phyloP scores from a whole-genome alignment of 306 rosid species.

The Prunus salicina region DNA sequence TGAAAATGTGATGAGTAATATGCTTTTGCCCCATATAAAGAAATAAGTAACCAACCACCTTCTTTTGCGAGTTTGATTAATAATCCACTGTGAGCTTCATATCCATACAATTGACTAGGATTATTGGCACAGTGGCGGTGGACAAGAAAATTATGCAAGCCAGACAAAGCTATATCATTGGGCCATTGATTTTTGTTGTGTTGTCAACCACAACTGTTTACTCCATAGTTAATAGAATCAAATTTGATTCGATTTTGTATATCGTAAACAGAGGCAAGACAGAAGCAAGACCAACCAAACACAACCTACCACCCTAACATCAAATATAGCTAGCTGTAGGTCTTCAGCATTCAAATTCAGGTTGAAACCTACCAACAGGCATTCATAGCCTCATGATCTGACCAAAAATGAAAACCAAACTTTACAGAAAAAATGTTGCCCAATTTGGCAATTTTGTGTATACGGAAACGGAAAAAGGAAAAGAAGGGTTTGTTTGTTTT shows the following conservation, averaged over 20 bases:
- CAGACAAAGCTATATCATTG: constrained; percentile 26
- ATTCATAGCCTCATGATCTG: not conserved
- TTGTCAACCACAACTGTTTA: constrained; percentile 17
- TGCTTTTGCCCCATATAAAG: too few species aligned
- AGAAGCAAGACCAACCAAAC: constrained; percentile 22
- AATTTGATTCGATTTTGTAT: not conserved
- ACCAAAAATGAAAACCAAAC: not conserved
- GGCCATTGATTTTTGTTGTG: constrained; percentile 25
- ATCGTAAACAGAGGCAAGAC: constrained; percentile 23
- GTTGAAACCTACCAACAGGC: constrained; percentile 9
- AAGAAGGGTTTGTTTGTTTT: not conserved
- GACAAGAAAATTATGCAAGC: constrained; percentile 20
- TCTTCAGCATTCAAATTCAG: constrained; percentile 9
- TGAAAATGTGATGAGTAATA: too few species aligned
- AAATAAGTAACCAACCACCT: not conserved
- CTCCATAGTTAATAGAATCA: not conserved
- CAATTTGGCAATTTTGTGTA: not conserved
- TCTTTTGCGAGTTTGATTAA: not conserved
- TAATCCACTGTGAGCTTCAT: not conserved
- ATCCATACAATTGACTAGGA: not conserved
- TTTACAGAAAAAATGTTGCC: not conserved
- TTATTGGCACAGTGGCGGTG: constrained; percentile 24
- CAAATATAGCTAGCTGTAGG: constrained; percentile 24
- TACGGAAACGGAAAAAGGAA: not conserved
- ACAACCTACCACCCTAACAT: constrained; percentile 22